phyloP scores from a whole-genome alignment of 306 rosid species.

The Lupinus albus region DNA sequence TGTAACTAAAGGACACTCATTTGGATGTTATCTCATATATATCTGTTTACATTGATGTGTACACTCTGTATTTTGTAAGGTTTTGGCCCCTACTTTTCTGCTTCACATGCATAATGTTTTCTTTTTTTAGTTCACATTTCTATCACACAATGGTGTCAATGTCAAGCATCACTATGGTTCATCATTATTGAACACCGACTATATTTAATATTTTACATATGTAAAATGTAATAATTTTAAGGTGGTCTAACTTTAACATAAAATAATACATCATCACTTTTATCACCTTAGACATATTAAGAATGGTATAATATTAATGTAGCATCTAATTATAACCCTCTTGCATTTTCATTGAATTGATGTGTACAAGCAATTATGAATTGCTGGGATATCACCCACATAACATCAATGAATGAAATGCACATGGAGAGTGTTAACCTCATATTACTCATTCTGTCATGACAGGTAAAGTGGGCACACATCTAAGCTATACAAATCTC shows the following conservation, averaged over 20 bases:
- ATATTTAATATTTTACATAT: slow-evolving; percentile 29
- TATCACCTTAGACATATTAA: neutral
- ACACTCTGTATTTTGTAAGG: slow-evolving; percentile 32
- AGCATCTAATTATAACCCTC: neutral
- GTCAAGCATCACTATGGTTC: slow-evolving; percentile 30
- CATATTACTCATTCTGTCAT: slow-evolving; percentile 42
- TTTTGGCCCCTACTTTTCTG: slow-evolving; percentile 38
- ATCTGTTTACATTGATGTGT: slow-evolving; percentile 41
- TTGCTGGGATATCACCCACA: slow-evolving; percentile 38
- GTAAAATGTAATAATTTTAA: slow-evolving; percentile 14
- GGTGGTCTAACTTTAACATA: slow-evolving; percentile 1
- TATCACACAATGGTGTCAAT: slow-evolving; percentile 39
- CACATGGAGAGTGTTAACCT: slow-evolving; percentile 49
- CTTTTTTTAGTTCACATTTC: slow-evolving; percentile 32
- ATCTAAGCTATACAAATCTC: slow-evolving; percentile 56
- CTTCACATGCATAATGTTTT: slow-evolving; percentile 52
- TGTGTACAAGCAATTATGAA: slow-evolving; percentile 30
- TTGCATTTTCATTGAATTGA: slow-evolving; percentile 28
- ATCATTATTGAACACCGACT: slow-evolving; percentile 44
- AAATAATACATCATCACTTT: slow-evolving; percentile 18
- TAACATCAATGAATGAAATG: slow-evolving; percentile 50
- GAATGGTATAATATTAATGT: slow-evolving; percentile 9
- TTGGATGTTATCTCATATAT: slow-evolving; percentile 42
- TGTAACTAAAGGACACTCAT: slow-evolving; percentile 45
- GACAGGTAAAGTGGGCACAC: slow-evolving; percentile 55